Base-by-base conservation (phyloP, 495 filamentous ascomycete genomes). In the Extremus antarcticus region DNA sequence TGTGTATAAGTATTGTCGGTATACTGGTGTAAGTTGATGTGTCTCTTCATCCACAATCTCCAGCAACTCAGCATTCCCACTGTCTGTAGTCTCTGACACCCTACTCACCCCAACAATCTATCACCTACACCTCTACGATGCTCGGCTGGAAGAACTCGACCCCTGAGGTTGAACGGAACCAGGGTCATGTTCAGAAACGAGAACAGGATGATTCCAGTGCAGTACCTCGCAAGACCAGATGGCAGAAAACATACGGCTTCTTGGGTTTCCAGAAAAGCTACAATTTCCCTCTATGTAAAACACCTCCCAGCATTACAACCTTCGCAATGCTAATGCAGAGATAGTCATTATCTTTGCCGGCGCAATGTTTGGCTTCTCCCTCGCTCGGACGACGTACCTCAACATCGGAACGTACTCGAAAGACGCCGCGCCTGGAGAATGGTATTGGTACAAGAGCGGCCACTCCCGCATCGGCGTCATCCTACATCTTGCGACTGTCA, bases 381-480 rank as follows among this genome's bases (percentile, higher is more conserved):
- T 62, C 4, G 55, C 62, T 2, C 62, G 62, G 21, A 25, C 60
- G 23, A 38, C 32, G 21, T 74, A 71, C 58, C 57, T 76, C n/a
- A 58, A 72, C 59, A 56, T 75, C 51, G 65, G 65, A 21, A 43
- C 54, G 20, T 67, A 67, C 32, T 47, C 41, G 0, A 53, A 59
- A 11, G 51, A 50, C 35, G 65, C 66, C 4, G 32, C 70, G 0
- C 74, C 76, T 4, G 75, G 75, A 43, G 73, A 79, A 55, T 78
- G 73, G 66, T 79, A 72, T 56, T 76, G 73, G 64, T 74, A 72
- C 52, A 54, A 61, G 13, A 57, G 63, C 19, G 65, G 66, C 21
- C 57, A 61, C 35, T 68, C 70, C 46, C 60, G 65, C 43, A 58
- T 75, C 46, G 76, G 77, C 21, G 71, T 81, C 25, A 69, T 64